Evolutionary conservation across 305 asterid genomes (phyloP).

Genomic region (Caryopteris hybrid): DNA sequence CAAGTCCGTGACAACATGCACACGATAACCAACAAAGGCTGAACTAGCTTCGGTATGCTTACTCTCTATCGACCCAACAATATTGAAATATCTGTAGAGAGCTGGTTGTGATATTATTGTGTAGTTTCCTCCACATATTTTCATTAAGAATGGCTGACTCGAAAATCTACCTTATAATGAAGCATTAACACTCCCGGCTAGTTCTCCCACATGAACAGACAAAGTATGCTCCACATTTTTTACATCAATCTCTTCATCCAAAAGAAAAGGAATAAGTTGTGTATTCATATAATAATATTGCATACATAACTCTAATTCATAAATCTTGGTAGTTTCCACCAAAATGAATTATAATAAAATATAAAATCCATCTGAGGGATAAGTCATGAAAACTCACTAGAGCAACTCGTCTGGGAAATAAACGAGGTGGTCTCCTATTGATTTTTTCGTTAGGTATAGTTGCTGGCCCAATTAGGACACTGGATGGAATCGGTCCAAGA

Average conservation of each 20-base stretch:
- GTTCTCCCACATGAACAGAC: background rate
- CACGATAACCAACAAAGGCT: too few relatives aligned
- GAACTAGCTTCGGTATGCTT: background rate
- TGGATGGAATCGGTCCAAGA: constrained; percentile 59
- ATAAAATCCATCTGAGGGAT: too few relatives aligned
- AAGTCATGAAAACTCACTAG: constrained; percentile 42
- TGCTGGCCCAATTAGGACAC: constrained; percentile 35
- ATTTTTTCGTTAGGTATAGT: constrained; percentile 11
- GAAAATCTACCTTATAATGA: background rate
- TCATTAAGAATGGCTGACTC: background rate
- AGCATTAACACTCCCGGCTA: background rate
- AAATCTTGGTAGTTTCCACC: background rate
- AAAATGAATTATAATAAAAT: background rate
- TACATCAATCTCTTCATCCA: background rate
- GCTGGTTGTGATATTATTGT: background rate
- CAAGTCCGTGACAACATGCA: too few relatives aligned
- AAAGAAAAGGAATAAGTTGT: background rate
- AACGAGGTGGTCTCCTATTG: background rate
- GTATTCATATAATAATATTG: background rate
- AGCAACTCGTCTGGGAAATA: constrained; percentile 17
- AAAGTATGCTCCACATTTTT: background rate
- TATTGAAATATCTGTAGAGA: background rate
- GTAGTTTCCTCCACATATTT: background rate
- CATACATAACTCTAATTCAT: background rate
- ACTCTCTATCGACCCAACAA: background rate